These are phyloP conservation scores for Aspergillus fijiensis DNA, from an alignment of 2,329 filamentous ascomycete genomes.

Conservation along the genomic window DNA sequence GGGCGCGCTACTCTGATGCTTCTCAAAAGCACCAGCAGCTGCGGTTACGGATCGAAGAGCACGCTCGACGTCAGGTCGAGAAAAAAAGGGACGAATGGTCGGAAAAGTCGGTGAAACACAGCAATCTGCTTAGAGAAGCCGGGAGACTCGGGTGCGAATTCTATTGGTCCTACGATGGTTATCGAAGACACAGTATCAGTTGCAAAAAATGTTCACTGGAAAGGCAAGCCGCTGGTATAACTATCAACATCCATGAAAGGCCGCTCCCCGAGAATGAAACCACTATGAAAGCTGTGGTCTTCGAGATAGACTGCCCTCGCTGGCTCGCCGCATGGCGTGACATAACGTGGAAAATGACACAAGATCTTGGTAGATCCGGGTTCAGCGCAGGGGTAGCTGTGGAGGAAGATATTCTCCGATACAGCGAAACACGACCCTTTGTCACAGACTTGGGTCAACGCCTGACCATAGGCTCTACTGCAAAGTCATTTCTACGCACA, in stretches of 20 bases:
- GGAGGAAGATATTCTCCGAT: constrained; percentile 12
- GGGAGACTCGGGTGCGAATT: background rate
- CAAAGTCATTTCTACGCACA: constrained; percentile 15
- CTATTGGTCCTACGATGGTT: too few species aligned
- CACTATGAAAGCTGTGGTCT: constrained; percentile 47
- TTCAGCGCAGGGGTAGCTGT: background rate
- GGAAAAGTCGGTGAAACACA: too few species aligned
- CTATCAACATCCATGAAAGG: constrained; percentile 55
- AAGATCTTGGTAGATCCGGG: constrained; percentile 35
- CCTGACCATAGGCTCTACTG: constrained; percentile 16
- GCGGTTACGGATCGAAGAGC: too few species aligned
- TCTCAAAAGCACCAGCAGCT: too few species aligned
- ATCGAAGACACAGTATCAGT: too few species aligned
- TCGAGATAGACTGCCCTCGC: constrained; percentile 50
- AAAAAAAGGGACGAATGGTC: too few species aligned
- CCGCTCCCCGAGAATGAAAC: constrained; percentile 44
- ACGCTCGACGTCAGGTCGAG: too few species aligned
- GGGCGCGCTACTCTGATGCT: too few species aligned
- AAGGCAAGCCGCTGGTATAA: constrained; percentile 34
- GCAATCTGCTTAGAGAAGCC: background rate
- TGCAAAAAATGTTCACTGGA: constrained; percentile 38
- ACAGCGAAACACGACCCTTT: constrained; percentile 6
- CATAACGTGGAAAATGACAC: constrained; percentile 43
- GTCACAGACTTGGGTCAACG: background rate
- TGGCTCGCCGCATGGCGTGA: constrained; percentile 51